Base-by-base conservation (phyloP, 164 flowering plant genomes). In the Piper betle region DNA sequence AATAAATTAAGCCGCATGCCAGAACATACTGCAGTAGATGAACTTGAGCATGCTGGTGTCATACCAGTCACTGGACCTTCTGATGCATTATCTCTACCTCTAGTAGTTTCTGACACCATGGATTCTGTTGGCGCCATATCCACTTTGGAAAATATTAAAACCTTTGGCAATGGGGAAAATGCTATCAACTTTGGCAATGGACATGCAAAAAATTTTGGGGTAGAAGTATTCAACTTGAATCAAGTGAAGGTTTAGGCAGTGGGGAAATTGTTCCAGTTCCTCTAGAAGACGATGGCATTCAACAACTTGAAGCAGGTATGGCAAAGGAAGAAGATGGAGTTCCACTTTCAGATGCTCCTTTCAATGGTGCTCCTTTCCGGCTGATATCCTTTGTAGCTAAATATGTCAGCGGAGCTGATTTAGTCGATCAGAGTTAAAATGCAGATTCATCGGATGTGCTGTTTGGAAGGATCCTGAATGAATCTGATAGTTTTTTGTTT, bases 341-440 rank as follows among this genome's bases (percentile, higher is more conserved):
- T 43, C 82, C 90, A 4, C 69, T 90, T 25, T 17, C 84, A 4
- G 96, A 85, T 73, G 94, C 99, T 62, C 97, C 96, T 15, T 69
- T 90, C 39, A 83, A 85, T 37, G 99, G 99, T 64, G 96, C 99
- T 62, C 99, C 99, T 15, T 88, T 86, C 66, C 78, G 99, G 66
- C 70, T 93, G 5, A 74, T 90, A 39, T 88, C 97, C 1, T 90
- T 85, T 71, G 62, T 93, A 42, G 91, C 99, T 39, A 80, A 71
- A 55, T 93, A 90, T 66, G 97, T 93, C 17, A 90, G 89, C 53
- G 99, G 99, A 55, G 97, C 95, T 38, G 99, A 93, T 78, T 76
- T 94, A 81, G 93, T 85, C 33, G 59, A 73, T 67, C 73, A 80
- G 64, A 74, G 58, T 55, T 53, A 25, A 25, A 10, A 15, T 46